Evolutionary conservation across 345 rosid species (phyloP).

Genomic region (Gynandropsis gynandra): DNA sequence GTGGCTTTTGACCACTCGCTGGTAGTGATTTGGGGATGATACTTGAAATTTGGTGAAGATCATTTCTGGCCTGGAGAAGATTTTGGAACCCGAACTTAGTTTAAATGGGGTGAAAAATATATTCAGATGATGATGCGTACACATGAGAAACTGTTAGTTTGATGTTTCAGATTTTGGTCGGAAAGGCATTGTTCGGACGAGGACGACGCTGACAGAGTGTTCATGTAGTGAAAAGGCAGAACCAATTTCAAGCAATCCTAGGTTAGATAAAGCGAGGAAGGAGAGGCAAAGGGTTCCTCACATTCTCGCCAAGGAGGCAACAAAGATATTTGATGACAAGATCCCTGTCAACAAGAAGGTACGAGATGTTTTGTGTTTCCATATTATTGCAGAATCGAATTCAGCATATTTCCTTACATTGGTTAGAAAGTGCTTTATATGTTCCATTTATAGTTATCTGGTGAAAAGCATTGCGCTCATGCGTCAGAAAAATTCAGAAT

Average conservation of each 20-base stretch:
- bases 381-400: neutral
- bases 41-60: neutral
- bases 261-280: slow-evolving; percentile 66
- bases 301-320: slow-evolving; percentile 70
- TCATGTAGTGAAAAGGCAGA: slow-evolving; percentile 28
- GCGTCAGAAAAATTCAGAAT: too few species aligned
- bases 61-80: too few species aligned
- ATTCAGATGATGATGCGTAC: too few species aligned
- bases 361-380: slow-evolving; percentile 14
- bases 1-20: neutral
- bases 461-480: too few species aligned
- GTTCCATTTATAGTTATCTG: slow-evolving; percentile 18
- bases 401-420: neutral
- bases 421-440: neutral
- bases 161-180: slow-evolving; percentile 29
- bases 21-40: neutral
- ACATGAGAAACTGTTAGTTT: slow-evolving; percentile 17
- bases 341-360: slow-evolving; percentile 75
- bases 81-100: too few species aligned
- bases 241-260: slow-evolving; percentile 37
- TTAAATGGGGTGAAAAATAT: too few species aligned
- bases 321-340: slow-evolving; percentile 64
- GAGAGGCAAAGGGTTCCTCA: slow-evolving; percentile 47
- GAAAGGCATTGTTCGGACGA: slow-evolving; percentile 32
- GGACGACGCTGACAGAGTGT: slow-evolving; percentile 28